Base-by-base conservation (phyloP, 192 early-diverging fungal genomes). In the Oehlia diaphana region DNA sequence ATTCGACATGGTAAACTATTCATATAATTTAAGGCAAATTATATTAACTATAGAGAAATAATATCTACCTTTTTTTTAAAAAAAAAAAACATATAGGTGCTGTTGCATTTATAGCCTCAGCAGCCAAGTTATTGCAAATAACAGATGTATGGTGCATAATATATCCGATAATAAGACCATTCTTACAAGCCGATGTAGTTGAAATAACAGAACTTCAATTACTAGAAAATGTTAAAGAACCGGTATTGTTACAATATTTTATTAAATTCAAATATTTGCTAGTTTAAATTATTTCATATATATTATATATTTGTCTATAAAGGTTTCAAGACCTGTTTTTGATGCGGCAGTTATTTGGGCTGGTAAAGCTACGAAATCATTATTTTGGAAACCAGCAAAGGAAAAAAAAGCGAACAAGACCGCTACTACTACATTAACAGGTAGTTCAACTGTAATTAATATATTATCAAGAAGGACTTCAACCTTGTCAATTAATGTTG, bases 81-180 rank as follows among this genome's bases (percentile, higher is more conserved):
- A 31, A 68, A 9, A 31, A 9, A 44, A 80, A 14, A 68, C 10
- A 66, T 64, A 19, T 62, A 90, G 90, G 90, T 28, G 89, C 92
- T 5, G 87, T 96, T 39, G 89, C 89, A 3, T 95, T 94, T 79
- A 87, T 94, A 35, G 81, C 91, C 19, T 89, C 90, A 1, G 85
- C 88, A 10, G 79, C 89, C 1, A 92, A 92, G 74, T 79, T 87
- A 5, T 79, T 95, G 2, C 90, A 94, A 2, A 79, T 82, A 61
- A 89, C 94, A 8, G 95, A 96, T 80, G 82, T 93, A 0, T 91
- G 93, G 85, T 94, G 93, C 72, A 89, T 95, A 47, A 83, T 95
- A 13, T 94, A 93, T 77, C 94, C 93, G 8, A 83, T 90, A 49
- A 78, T 96, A 16, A 82, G 83, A 28, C 93, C 93, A 1, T 95